phyloP scores from a whole-genome alignment of 23 red algal species.

The Gracilaria vermiculophylla region DNA sequence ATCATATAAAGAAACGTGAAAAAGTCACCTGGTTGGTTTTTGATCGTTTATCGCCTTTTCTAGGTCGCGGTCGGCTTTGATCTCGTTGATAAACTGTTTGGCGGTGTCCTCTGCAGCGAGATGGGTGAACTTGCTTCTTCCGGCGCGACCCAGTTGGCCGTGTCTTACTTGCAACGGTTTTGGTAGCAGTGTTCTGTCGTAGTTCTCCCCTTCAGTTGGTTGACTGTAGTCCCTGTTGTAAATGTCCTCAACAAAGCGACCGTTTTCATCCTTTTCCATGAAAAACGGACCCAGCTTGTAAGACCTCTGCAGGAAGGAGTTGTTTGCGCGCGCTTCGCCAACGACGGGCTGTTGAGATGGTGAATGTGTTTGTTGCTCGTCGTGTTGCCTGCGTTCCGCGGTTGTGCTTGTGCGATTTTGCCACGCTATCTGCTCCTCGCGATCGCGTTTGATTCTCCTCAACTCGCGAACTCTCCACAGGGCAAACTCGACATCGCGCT shows the following conservation, averaged over 20 bases:
- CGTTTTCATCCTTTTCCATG: constrained; percentile 41
- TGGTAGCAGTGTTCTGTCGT: constrained; percentile 7
- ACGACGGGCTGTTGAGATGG: background rate
- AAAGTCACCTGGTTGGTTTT: background rate
- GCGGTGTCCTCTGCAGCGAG: constrained; percentile 54
- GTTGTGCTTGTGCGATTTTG: background rate
- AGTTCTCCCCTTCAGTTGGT: constrained; percentile 32
- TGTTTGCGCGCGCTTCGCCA: background rate
- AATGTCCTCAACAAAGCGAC: constrained; percentile 45
- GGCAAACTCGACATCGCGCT: constrained; percentile 32
- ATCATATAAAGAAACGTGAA: too few species aligned
- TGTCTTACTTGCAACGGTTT: constrained; percentile 39
- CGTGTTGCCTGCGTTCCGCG: background rate
- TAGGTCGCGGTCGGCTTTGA: constrained; percentile 23
- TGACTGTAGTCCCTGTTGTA: constrained; percentile 63
- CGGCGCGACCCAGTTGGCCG: constrained; percentile 15
- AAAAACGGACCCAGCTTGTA: constrained; percentile 66
- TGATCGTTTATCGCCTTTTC: background rate
- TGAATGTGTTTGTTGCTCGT: background rate
- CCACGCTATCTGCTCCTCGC: constrained; percentile 26
- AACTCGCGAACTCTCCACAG: constrained; percentile 64
- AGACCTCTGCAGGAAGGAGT: constrained; percentile 32
- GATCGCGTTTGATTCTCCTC: constrained; percentile 32
- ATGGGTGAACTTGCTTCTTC: constrained; percentile 39
- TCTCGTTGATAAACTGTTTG: constrained; percentile 16